phyloP scores from a whole-genome alignment of 2,329 filamentous ascomycete genomes.

The Mycocentrospora acerina region DNA sequence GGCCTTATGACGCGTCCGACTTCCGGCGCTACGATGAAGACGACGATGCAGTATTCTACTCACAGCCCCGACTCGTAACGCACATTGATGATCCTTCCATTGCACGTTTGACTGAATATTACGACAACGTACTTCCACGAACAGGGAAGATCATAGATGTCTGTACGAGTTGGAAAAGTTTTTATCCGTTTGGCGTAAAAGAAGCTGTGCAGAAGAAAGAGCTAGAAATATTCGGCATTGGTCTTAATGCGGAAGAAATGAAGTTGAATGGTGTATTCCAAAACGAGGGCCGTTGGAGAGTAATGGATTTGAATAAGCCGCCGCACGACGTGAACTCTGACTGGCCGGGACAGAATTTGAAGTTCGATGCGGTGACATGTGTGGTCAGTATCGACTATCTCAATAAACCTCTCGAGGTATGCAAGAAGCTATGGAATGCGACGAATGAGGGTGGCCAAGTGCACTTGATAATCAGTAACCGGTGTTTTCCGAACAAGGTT shows the following conservation, averaged over 20 bases:
- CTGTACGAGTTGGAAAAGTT: constrained; percentile 54
- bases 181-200: constrained; percentile 44
- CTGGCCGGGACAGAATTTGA: constrained; percentile 7
- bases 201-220: constrained; percentile 32
- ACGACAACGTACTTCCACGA: constrained; percentile 45
- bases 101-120: constrained; percentile 48
- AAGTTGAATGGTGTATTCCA: constrained; percentile 40
- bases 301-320: constrained; percentile 47
- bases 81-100: constrained; percentile 57
- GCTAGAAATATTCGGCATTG: constrained; percentile 49
- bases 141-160: constrained; percentile 51
- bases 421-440: constrained; percentile 43
- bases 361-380: constrained; percentile 52
- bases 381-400: constrained; percentile 57
- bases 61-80: constrained; percentile 52
- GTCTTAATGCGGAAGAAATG: constrained; percentile 53
- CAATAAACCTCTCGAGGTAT: constrained; percentile 48
- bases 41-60: constrained; percentile 43
- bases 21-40: constrained; percentile 43
- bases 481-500: constrained; percentile 57
- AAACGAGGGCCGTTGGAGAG: constrained; percentile 31
- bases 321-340: constrained; percentile 31
- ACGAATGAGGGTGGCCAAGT: constrained; percentile 48
- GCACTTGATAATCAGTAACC: constrained; percentile 55
- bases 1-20: constrained; percentile 29